These are phyloP conservation scores for Anthostomella pinea DNA, from an alignment of 2,329 filamentous ascomycete genomes.

Conservation along the genomic window DNA sequence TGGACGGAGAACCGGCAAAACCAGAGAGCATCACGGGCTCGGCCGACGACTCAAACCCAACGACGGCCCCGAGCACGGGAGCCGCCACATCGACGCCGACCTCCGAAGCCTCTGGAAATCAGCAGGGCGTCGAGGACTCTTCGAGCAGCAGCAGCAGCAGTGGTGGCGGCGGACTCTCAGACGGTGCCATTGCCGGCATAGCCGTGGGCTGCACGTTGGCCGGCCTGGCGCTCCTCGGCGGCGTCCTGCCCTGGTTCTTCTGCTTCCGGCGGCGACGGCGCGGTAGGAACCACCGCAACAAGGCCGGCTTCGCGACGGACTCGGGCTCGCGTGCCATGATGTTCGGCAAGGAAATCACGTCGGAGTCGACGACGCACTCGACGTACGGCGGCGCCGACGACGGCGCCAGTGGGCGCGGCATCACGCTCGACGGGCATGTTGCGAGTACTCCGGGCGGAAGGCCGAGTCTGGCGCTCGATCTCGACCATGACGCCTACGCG, in stretches of 20 bases:
- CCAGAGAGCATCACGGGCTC: too few relatives aligned
- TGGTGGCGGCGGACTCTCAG: slow-evolving; percentile 18
- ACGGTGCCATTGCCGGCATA: slow-evolving; percentile 29
- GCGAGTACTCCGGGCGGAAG: too few relatives aligned
- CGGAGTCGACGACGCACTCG: slow-evolving; percentile 17
- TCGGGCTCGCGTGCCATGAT: slow-evolving; percentile 37
- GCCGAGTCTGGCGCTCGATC: slow-evolving; percentile 1
- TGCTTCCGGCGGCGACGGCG: slow-evolving; percentile 39
- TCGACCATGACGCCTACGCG: slow-evolving; percentile 25
- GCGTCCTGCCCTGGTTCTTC: slow-evolving; percentile 41
- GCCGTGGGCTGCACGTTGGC: slow-evolving; percentile 21
- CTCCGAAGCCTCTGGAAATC: slow-evolving; percentile 1
- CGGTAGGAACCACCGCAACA: slow-evolving; percentile 20
- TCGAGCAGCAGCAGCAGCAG: background rate
- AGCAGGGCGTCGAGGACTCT: background rate
- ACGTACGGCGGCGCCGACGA: slow-evolving; percentile 15
- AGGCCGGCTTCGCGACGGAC: slow-evolving; percentile 23
- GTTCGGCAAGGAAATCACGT: slow-evolving; percentile 33
- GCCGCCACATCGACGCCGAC: slow-evolving; percentile 2
- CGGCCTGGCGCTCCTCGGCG: slow-evolving; percentile 39
- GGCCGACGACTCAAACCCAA: background rate
- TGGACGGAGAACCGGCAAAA: background rate
- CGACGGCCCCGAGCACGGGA: slow-evolving; percentile 2
- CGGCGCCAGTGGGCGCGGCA: background rate
- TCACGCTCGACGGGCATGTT: too few relatives aligned